phyloP scores from a whole-genome alignment of 108 stramenopile species.

The Nitzschia sp. region DNA sequence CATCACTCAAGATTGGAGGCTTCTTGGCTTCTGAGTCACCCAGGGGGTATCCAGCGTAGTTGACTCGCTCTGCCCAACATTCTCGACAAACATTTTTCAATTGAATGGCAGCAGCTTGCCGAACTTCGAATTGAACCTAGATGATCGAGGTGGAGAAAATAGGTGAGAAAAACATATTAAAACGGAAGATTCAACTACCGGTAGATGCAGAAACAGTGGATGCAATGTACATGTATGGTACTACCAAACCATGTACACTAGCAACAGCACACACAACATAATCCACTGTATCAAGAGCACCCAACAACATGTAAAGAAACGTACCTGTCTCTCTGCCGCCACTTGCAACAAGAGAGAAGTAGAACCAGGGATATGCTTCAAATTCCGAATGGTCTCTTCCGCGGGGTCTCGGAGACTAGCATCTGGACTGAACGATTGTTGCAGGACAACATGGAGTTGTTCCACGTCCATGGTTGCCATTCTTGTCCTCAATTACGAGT shows the following conservation, averaged over 20 bases:
- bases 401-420: slow-evolving; percentile 70
- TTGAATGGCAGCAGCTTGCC: slow-evolving; percentile 88
- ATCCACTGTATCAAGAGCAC: not conserved
- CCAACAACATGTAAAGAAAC: slow-evolving; percentile 19
- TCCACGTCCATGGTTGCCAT: slow-evolving; percentile 54
- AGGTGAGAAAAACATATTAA: too few relatives aligned
- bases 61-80: slow-evolving; percentile 81
- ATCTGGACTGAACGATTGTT: slow-evolving; percentile 88
- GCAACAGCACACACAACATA: too few relatives aligned
- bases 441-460: slow-evolving; percentile 80
- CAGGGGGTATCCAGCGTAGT: slow-evolving; percentile 56
- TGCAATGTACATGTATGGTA: too few relatives aligned
- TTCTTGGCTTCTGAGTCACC: slow-evolving; percentile 47
- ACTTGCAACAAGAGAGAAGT: slow-evolving; percentile 77
- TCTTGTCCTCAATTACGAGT: too few relatives aligned
- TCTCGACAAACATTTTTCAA: slow-evolving; percentile 89
- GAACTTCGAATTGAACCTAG: slow-evolving; percentile 81
- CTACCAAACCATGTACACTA: too few relatives aligned
- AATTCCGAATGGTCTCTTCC: slow-evolving; percentile 77
- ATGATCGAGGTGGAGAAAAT: not conserved
- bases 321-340: slow-evolving; percentile 82
- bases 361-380: slow-evolving; percentile 80
- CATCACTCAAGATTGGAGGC: slow-evolving; percentile 56
- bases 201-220: too few relatives aligned
- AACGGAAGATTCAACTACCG: too few relatives aligned